Evolutionary conservation across 2,329 filamentous ascomycete species (phyloP), one percentile per base, ranked within the genome.

Genomic region (Penicillium janthinellum): DNA sequence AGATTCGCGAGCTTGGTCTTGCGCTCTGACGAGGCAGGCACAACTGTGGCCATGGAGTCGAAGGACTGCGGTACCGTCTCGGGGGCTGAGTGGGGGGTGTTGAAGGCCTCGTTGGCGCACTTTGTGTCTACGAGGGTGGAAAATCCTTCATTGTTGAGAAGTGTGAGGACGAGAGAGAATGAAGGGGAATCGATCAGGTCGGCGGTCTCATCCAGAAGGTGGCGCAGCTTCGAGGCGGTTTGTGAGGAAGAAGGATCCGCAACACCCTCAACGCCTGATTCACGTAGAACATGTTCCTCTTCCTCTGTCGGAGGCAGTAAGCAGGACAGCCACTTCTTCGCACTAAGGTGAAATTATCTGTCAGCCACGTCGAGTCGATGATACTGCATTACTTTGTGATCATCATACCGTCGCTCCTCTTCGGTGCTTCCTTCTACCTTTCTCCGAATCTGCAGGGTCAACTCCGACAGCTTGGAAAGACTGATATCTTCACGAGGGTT

Each of bases 161-260:
- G 87, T 2, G 90, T 91, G 47, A 97, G 84, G 38, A 99, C 92
- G 70, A 92, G 89, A 0, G 88, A 86, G 77, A 98, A 98, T 38
- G 91, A 86, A 0, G 95, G 95, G 1, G 95, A 97, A 72, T 99
- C 95, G 71, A 98, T 89, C 25, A 99, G 85, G 73, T 99, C 95
- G 41, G 94, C 91, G 1, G 95, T 98, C 80, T 99, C 95, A 73
- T 99, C 94, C 1, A 99, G 85, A 20, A 99, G 85, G 59, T 90
- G 89, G 57, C 94, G 88, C 57, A 99, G 85, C 1, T 88, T 85
- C 6, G 73, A 68, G 4, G 71, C 63, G 17, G 73, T 78, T 51
- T 75, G 71, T 44, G 71, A 67, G 2, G 73, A 74, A 34, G 75
- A 71, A 2, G 75, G 70, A 50, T 74, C 77, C 56, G 70, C 72